Conservation (phyloP, 495 filamentous ascomycete species). For the Penicillium bialowiezense region DNA sequence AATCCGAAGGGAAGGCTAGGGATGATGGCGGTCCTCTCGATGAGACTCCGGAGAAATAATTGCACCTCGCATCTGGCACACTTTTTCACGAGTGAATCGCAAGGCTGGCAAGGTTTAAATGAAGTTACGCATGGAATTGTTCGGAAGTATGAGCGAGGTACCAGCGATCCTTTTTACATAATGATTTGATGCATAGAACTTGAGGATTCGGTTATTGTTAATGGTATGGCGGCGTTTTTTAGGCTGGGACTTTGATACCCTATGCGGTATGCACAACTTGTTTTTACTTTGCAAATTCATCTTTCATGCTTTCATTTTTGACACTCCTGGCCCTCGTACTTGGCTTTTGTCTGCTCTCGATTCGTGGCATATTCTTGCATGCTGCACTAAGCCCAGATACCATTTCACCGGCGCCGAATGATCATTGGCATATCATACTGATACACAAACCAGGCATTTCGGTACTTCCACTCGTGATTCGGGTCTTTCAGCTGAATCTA, state of each 20-base stretch:
- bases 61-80: background rate
- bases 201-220: conserved; percentile 10
- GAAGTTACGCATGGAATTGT: conserved; percentile 17
- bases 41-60: conserved; percentile 12
- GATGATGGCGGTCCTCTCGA: conserved; percentile 7
- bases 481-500: conserved; percentile 27
- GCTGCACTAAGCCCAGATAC: background rate
- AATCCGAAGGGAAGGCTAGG: conserved; percentile 3
- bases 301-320: conserved; percentile 9
- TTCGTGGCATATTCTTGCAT: background rate
- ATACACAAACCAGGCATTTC: conserved; percentile 32
- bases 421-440: conserved; percentile 32
- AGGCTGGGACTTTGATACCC: conserved; percentile 28
- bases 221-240: conserved; percentile 16
- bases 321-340: too few species aligned
- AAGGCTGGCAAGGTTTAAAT: conserved; percentile 8
- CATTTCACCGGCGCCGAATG: conserved; percentile 14
- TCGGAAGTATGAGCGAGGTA: conserved; percentile 2
- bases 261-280: conserved; percentile 15
- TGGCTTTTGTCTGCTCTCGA: background rate
- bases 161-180: conserved; percentile 13
- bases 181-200: conserved; percentile 26
- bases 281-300: conserved; percentile 13
- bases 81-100: background rate
- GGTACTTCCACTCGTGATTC: conserved; percentile 28